Base-by-base conservation (phyloP, 2,329 filamentous ascomycete species). In the Sporothrix dimorphospora region DNA sequence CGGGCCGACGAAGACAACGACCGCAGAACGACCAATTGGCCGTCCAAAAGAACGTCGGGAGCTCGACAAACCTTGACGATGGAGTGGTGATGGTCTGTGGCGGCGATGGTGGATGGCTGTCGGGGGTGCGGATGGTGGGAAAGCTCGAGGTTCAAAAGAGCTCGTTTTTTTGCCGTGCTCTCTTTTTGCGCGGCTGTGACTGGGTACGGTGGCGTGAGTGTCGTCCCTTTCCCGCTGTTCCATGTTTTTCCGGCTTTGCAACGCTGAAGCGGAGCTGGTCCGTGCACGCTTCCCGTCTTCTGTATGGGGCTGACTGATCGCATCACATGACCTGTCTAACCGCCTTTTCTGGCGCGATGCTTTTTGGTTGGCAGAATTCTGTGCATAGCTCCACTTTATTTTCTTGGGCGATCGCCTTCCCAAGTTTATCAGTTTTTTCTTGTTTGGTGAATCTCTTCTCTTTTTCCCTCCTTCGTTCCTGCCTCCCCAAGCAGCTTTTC, bases 161-260 rank as follows among this genome's bases (percentile, higher is more conserved):
- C 51, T 68, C 67, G 65, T 40, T 69, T 69, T 72, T 72, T 73
- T 55, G 45, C 53, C 19, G 72, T 71, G 73, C 72, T 74, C 57
- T 61, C 69, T 71, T 73, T 73, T 72, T 69, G 71, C 67, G 45
- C 45, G 59, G 69, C 59, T 71, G 21, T 71, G 74, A 72, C 71
- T 74, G 71, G 61, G 27, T 30, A 27, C 53, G 67, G 74, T 75
- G 74, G 74, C 73, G 73, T 75, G 74, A 75, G 72, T 63, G 57
- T 27, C 21, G 40, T 34, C 9, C 14, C 38, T 21, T 65, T 45
- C 59, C 59, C 59, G 53, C n/a, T 51, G 30, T 69, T 71, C 72
- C 71, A 72, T 74, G 73, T 75, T 75, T 75, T 75, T 73, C 73
- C 74, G 73, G 70, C 42, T 24, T 3, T 9, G 5, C 51, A 42